Evolutionary conservation across 306 rosid genomes (phyloP).

Genomic region (Datisca glomerata): DNA sequence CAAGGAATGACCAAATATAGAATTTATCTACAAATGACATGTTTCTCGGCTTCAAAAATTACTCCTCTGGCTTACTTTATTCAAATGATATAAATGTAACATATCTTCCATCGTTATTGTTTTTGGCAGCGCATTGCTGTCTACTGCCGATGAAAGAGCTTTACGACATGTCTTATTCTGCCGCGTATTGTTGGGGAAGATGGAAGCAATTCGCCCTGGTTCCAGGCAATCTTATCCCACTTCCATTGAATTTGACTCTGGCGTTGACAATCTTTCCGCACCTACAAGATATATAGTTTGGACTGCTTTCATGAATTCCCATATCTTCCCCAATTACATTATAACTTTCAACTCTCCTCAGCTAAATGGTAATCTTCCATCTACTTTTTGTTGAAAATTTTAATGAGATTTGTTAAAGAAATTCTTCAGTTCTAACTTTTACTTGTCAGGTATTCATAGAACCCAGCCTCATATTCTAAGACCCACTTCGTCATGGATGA

Average conservation of each 20-base stretch:
- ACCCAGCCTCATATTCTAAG: constrained; percentile 4
- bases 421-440: neutral
- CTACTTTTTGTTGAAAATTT: neutral
- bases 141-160: constrained; percentile 29
- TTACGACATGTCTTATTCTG: constrained; percentile 38
- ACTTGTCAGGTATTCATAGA: constrained; percentile 22
- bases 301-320: constrained; percentile 43
- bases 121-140: constrained; percentile 22
- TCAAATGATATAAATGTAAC: no score
- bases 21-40: neutral
- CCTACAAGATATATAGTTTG: constrained; percentile 34
- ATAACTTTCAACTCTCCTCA: constrained; percentile 28
- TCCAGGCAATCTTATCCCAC: constrained; percentile 40
- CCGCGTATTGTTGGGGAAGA: constrained; percentile 38
- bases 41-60: neutral
- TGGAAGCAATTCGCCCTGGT: constrained; percentile 26
- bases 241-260: constrained; percentile 29
- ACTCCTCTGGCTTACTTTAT: neutral
- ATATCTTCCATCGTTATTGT: neutral
- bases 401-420: neutral
- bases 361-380: constrained; percentile 5
- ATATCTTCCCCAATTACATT: constrained; percentile 29
- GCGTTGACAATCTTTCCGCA: constrained; percentile 24
- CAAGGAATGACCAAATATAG: neutral
- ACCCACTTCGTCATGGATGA: constrained; percentile 18